Percentiles rank a stretch among this genome's conserved stretches.
These are phyloP conservation scores for Populus ilicifolia DNA, from an alignment of 345 rosid species.

Conservation along the genomic window DNA sequence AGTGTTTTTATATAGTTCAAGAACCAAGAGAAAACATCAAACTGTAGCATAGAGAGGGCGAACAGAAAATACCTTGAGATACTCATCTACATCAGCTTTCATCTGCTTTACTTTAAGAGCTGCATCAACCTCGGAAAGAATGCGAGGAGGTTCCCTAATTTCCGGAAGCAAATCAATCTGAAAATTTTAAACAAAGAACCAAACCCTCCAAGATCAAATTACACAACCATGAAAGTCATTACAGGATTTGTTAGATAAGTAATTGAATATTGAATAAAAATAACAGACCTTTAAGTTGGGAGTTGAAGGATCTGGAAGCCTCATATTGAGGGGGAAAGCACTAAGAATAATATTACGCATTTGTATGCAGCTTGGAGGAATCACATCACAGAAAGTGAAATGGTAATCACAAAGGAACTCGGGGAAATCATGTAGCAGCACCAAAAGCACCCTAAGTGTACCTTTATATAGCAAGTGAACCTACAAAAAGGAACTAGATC, in stretches of 20 bases:
- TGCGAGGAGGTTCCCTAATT: slow-evolving; percentile 73
- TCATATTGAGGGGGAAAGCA: slow-evolving; percentile 93
- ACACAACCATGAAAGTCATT: neutral
- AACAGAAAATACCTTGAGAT: slow-evolving; percentile 58
- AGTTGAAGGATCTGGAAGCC: slow-evolving; percentile 97
- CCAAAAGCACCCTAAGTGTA: slow-evolving; percentile 85
- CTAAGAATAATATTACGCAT: slow-evolving; percentile 95
- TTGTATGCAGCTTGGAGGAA: slow-evolving; percentile 98
- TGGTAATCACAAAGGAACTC: slow-evolving; percentile 97
- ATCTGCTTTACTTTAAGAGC: slow-evolving; percentile 74
- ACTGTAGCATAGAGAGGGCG: neutral
- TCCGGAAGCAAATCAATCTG: slow-evolving; percentile 97
- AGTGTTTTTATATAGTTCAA: neutral
- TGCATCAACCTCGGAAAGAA: slow-evolving; percentile 89
- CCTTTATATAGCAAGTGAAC: slow-evolving; percentile 84
- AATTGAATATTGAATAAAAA: neutral
- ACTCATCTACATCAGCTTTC: slow-evolving; percentile 89
- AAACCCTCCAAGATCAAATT: neutral
- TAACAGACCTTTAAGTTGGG: slow-evolving; percentile 64
- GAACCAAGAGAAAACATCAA: neutral
- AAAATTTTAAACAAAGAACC: slow-evolving; percentile 4
- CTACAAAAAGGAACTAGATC: slow-evolving; percentile 29
- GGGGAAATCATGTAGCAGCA: slow-evolving; percentile 95
- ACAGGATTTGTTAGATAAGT: neutral
- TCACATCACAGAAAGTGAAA: slow-evolving; percentile 94